Conservation (phyloP, 2,329 filamentous ascomycete genomes). For the Colletotrichum sp. region DNA sequence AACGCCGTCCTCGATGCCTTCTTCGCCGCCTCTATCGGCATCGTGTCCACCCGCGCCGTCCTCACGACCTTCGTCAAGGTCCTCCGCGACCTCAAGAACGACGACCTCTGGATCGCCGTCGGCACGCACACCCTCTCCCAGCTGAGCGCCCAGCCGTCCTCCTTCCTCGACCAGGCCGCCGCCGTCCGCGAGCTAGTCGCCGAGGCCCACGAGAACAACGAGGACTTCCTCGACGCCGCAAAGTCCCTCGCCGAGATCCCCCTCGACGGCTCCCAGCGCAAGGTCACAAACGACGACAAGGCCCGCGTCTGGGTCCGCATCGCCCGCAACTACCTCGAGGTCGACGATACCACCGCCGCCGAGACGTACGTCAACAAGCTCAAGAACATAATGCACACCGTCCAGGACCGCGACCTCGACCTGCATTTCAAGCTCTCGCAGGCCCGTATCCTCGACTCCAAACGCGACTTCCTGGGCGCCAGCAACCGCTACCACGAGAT, state of each 20-base stretch:
- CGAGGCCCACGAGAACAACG: constrained; percentile 79
- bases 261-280: constrained; percentile 86
- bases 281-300: constrained; percentile 82
- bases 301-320: constrained; percentile 91
- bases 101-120: constrained; percentile 75
- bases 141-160: constrained; percentile 65
- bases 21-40: constrained; percentile 72
- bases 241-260: constrained; percentile 82
- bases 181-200: constrained; percentile 82
- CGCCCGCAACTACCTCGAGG: constrained; percentile 91
- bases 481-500: constrained; percentile 88
- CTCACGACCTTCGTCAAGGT: constrained; percentile 69
- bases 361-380: constrained; percentile 92
- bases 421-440: constrained; percentile 91
- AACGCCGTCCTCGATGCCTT: constrained; percentile 71
- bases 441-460: constrained; percentile 90
- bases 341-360: constrained; percentile 85
- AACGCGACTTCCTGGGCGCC: constrained; percentile 87
- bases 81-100: constrained; percentile 65
- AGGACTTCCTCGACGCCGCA: constrained; percentile 82
- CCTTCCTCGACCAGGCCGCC: constrained; percentile 84
- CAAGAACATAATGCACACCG: constrained; percentile 86
- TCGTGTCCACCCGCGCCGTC: constrained; percentile 76
- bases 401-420: constrained; percentile 74
- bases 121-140: constrained; percentile 75